Conservation (phyloP, 805 yeast genomes). For the Trichomonascus vanleenenianus region DNA sequence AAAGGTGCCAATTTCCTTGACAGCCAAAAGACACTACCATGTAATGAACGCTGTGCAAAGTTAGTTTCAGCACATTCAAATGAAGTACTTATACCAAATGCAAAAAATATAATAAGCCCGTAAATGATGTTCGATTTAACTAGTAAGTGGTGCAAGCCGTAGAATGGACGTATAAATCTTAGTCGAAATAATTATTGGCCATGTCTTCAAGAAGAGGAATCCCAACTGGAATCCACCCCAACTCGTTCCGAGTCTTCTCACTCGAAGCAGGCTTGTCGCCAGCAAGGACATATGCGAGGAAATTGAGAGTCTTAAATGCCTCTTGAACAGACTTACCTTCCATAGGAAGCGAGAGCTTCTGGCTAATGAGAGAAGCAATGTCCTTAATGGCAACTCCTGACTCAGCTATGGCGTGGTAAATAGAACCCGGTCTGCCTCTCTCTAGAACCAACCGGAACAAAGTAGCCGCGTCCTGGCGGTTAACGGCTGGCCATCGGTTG, state of each 20-base stretch:
- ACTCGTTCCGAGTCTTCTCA: constrained; percentile 3
- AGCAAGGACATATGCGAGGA: not conserved
- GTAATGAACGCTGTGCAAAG: no score
- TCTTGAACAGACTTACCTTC: not conserved
- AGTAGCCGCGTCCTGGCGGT: constrained; percentile 29
- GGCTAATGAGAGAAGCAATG: constrained; percentile 25
- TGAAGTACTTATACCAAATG: no score
- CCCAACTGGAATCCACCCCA: constrained; percentile 8
- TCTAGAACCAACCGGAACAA: constrained; percentile 26
- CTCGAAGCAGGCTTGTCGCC: constrained; percentile 1
- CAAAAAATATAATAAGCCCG: no score
- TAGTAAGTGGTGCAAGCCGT: no score
- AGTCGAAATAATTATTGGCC: not conserved
- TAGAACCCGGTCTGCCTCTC: constrained; percentile 23
- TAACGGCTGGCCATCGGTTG: constrained; percentile 29
- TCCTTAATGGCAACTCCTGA: constrained; percentile 18
- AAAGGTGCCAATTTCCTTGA: no score
- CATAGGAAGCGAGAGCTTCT: constrained; percentile 3
- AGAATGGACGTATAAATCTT: no score
- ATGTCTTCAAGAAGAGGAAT: constrained; percentile 2
- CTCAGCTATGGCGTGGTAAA: constrained; percentile 25
- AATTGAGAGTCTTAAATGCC: not conserved
- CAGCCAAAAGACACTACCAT: no score
- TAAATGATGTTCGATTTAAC: no score
- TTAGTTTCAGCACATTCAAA: no score